Evolutionary conservation across 1,139 yeast species (phyloP).

Genomic region (Suhomyces panamericanus): DNA sequence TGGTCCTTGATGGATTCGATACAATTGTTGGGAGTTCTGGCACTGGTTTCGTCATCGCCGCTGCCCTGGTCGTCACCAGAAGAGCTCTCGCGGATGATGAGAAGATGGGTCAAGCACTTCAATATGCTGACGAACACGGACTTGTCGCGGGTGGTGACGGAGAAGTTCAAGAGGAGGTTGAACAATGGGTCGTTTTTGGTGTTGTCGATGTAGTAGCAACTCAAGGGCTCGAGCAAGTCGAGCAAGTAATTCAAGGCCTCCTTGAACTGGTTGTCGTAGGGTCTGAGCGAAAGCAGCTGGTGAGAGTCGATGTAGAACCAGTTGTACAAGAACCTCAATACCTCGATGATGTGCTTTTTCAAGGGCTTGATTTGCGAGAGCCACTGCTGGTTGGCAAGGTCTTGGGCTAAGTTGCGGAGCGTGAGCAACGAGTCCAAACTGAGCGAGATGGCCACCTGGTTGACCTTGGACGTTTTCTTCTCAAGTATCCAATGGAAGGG

Average conservation of each 20-base stretch:
- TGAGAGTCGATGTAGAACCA: constrained; percentile 33
- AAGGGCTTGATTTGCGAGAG: constrained; percentile 58
- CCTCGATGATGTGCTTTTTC: constrained; percentile 46
- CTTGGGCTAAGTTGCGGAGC: constrained; percentile 80
- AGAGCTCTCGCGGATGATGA: constrained; percentile 40
- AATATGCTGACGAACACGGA: constrained; percentile 48
- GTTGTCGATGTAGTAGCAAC: constrained; percentile 79
- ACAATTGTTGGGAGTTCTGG: constrained; percentile 37
- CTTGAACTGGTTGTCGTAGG: constrained; percentile 40
- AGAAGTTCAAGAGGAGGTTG: constrained; percentile 47
- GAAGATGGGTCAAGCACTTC: constrained; percentile 44
- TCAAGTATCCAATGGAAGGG: constrained; percentile 32
- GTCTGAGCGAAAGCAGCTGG: constrained; percentile 20
- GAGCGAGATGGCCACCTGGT: constrained; percentile 38
- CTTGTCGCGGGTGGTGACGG: constrained; percentile 54
- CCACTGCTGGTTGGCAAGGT: constrained; percentile 77
- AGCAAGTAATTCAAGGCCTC: constrained; percentile 72
- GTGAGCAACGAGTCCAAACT: constrained; percentile 68
- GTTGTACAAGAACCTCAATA: constrained; percentile 50
- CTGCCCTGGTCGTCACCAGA: constrained; percentile 8
- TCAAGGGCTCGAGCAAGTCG: constrained; percentile 82
- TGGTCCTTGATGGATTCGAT: constrained; percentile 39
- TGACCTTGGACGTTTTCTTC: constrained; percentile 23
- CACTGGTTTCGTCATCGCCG: constrained; percentile 22
- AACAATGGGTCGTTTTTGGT: constrained; percentile 63